Percentiles rank a stretch among this genome's conserved stretches.
These are phyloP conservation scores for Fusarium sambucinum DNA, from an alignment of 2,329 filamentous ascomycete genomes.

Conservation along the genomic window DNA sequence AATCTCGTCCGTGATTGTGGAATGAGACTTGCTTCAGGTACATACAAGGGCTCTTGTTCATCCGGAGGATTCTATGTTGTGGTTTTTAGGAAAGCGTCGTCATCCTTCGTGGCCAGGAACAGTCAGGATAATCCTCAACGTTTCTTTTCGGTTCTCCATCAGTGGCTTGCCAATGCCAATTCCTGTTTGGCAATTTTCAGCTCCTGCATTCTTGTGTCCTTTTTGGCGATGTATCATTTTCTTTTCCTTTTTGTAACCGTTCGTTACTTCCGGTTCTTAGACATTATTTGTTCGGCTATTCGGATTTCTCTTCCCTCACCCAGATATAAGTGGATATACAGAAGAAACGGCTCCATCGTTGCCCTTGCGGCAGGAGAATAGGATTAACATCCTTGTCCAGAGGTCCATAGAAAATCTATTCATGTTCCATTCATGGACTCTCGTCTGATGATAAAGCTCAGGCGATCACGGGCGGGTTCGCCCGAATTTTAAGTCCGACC, in stretches of 20 bases:
- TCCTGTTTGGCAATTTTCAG: neutral
- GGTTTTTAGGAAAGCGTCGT: neutral
- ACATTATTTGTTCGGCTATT: neutral
- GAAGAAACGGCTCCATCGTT: neutral
- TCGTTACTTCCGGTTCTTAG: no score
- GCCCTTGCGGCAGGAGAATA: neutral
- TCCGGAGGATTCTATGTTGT: neutral
- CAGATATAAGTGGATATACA: neutral
- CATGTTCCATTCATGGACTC: neutral
- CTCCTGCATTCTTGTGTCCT: neutral
- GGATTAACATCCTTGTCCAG: conserved; percentile 20
- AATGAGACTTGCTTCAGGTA: neutral
- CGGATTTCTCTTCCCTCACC: neutral
- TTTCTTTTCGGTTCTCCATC: neutral
- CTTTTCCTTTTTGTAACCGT: neutral
- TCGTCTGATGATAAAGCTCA: neutral
- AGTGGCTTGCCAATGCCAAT: neutral
- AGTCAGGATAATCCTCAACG: neutral
- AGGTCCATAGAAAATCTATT: neutral
- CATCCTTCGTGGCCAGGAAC: neutral
- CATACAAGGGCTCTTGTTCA: conserved; percentile 7
- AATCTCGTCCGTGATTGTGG: conserved; percentile 3
- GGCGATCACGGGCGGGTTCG: conserved; percentile 23
- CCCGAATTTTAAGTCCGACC: neutral
- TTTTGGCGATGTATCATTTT: conserved; percentile 11